Evolutionary conservation across 441 rosid genomes (phyloP), one percentile per base, ranked within the genome.

Genomic region (Gossypium laxum): DNA sequence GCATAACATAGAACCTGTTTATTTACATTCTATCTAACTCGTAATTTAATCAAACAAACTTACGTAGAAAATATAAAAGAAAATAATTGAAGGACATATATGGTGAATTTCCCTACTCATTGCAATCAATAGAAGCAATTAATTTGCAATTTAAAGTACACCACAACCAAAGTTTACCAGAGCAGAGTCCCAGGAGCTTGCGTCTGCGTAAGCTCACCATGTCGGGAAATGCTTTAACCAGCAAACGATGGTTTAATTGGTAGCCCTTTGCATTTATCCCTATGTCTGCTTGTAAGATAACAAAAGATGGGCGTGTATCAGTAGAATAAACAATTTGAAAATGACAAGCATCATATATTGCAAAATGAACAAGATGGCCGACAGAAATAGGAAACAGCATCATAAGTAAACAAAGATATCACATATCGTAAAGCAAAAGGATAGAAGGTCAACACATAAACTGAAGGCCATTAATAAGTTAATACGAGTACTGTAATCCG

Each of bases 171-270:
- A 22, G 26, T 54, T 84, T 88, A 93, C 98, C 98, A 70, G 95
- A 82, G 77, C 96, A 89, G 62, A 93, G 85, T 56, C 97, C 98
- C 80, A 91, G 71, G 67, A 91, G 92, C 81, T 85, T 90, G 47
- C 98, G 95, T 82, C 98, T 87, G 54, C 98, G 72, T 79, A 91
- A 76, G 91, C 98, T 93, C 81, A 93, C 98, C 98, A 93, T 93
- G 50, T 75, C 32, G 58, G 80, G 73, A 78, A 38, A 56, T 70
- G 63, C 66, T 71, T 34, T 59, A 58, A 72, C 67, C 71, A 57
- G 60, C 56, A 64, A 66, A 41, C 30, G 63, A 68, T 55, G 32
- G 55, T 72, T 69, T 45, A 58, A 67, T 67, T 61, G 68, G 32
- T 32, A 34, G 38, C 54, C 76, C 60, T 75, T 41, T 26, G 69